Base-by-base conservation (phyloP, 2,329 filamentous ascomycete genomes). In the Waltergamsia citrina region DNA sequence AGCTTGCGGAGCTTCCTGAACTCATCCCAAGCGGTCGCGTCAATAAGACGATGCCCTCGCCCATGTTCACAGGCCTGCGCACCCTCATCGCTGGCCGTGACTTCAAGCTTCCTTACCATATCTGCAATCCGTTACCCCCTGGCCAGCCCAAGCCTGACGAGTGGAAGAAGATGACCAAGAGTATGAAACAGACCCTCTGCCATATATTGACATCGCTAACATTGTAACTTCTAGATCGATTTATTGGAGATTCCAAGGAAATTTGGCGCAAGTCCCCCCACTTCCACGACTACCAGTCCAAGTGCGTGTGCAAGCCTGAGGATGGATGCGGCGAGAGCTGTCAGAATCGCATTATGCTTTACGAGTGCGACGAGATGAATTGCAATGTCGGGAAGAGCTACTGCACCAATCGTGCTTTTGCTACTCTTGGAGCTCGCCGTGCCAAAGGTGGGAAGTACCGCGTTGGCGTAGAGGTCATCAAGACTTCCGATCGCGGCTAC, bases 281-380 rank as follows among this genome's bases (percentile, higher is more conserved):
- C 39, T 74, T 81, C 45, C 78, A 86, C 46, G 74, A 85, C 40
- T 85, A 81, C 38, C 74, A 77, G 37, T 84, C 80, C 39, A 80
- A 77, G 51, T 94, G 87, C 51, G 78, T 86, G 38, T 94, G 87
- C 60, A 77, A 65, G 27, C 66, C 73, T 6, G 83, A 88, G 34
- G 77, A 81, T 35, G 87, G 86, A 23, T 96, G 92, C 49, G 84
- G 78, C 42, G 86, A 95, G 42, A 73, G 83, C 47, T 98, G 92
- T 59, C 84, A 94, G 52, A 98, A 98, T 56, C 73, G 87, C 41
- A 87, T 87, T 56, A 96, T 96, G 87, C 78, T 94, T 36, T 96
- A 95, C 56, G 92, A 98, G 61, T 98, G 92, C 54, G 86, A 96
- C 54, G 74, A 81, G 30, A 80, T 72, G 37, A 98, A 95, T 54